Evolutionary conservation across 2,329 filamentous ascomycete genomes (phyloP), one percentile per base, ranked within the genome.

Genomic region (Microcyclospora tardicrescens): DNA sequence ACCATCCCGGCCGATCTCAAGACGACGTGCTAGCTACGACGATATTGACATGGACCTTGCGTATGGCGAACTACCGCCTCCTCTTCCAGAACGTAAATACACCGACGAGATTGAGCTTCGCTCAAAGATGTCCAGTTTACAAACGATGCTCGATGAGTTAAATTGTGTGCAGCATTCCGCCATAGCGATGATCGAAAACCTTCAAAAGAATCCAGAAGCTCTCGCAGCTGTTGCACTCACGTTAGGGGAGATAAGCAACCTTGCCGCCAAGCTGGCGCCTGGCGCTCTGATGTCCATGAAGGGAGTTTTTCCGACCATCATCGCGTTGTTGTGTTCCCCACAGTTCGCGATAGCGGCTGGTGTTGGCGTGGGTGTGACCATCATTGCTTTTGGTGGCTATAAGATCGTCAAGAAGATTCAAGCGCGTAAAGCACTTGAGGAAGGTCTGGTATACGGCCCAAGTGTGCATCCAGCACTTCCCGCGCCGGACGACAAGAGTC

Each of bases 331-430:
- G 3, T 79, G 84, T 0, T 87, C 81, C 40, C 91, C 91, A 1
- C 85, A 98, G 55, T 98, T 98, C 57, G 74, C 95, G 46, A 94
- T 98, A 52, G 86, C 86, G 3, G 85, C 84, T 1, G 84, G 87
- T 33, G 77, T 94, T 11, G 84, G 83, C 1, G 78, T 94, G 0
- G 91, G 91, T 11, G 79, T 94, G n/a, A 96, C 91, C 0, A 79
- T 96, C 8, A 84, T 98, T 52, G 87, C 91, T 59, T 84, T 98
- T 43, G 91, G 91, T 38, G 89, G 91, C 5, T 96, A 85, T 73
- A 96, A 94, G 65, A 95, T 98, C 59, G 79, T 98, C 63, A 93
- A 95, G 69, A 80, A 78, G 51, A 84, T 96, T 48, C 67, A 68
- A 52, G 65, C 57, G 11, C 62, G 63, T 41, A 63, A 64, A 28